These are phyloP conservation scores for Fistulifera pelliculosa DNA, from an alignment of 108 stramenopile species.

Conservation along the genomic window DNA sequence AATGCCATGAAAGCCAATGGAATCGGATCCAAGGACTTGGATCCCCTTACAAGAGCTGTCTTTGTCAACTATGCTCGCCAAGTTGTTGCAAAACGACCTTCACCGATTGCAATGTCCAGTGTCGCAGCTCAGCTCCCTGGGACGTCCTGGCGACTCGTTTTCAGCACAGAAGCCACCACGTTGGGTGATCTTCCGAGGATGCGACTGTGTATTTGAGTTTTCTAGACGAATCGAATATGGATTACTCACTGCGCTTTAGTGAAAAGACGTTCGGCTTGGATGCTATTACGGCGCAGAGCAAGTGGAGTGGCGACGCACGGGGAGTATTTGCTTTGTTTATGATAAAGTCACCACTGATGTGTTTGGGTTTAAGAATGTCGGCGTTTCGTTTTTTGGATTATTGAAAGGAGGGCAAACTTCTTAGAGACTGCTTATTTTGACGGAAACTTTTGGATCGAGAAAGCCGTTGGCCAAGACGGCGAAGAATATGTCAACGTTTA, in stretches of 20 bases:
- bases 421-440: slow-evolving; percentile 64
- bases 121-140: slow-evolving; percentile 28
- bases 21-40: slow-evolving; percentile 13
- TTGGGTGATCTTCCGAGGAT: slow-evolving; percentile 43
- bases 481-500: no score
- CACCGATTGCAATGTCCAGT: slow-evolving; percentile 30
- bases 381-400: slow-evolving; percentile 60
- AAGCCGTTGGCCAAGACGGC: no score
- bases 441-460: slow-evolving; percentile 59
- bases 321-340: slow-evolving; percentile 52
- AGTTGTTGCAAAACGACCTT: slow-evolving; percentile 24
- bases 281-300: slow-evolving; percentile 45
- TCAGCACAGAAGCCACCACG: slow-evolving; percentile 33
- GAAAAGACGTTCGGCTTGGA: slow-evolving; percentile 52
- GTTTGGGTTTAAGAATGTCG: slow-evolving; percentile 55
- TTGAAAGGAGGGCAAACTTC: slow-evolving; percentile 48
- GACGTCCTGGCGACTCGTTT: slow-evolving; percentile 54
- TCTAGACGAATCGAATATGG: slow-evolving; percentile 26
- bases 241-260: slow-evolving; percentile 55
- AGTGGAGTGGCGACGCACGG: slow-evolving; percentile 17
- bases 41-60: slow-evolving; percentile 31
- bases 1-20: slow-evolving; percentile 43
- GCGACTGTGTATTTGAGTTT: slow-evolving; percentile 46
- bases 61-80: slow-evolving; percentile 40
- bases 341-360: slow-evolving; percentile 58